These are phyloP conservation scores for Punctularia strigosozonata DNA, from an alignment of 768 basidiomycete genomes.

Conservation along the genomic window DNA sequence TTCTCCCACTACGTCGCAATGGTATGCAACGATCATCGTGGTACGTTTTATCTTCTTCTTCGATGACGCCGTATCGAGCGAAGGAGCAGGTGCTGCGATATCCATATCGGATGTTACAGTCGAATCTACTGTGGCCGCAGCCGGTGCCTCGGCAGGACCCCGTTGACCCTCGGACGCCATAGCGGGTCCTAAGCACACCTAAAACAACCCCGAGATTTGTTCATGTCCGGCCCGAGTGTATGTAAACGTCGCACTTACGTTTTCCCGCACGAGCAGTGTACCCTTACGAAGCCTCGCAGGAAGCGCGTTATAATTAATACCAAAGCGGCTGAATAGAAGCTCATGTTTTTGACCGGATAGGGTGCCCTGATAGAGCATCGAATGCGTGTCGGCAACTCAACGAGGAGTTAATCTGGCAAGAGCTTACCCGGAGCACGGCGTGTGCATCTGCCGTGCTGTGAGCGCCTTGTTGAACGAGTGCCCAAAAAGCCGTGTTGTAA, in stretches of 20 bases:
- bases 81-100: conserved; percentile 8
- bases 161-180: background rate
- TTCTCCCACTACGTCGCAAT: conserved; percentile 78
- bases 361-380: conserved; percentile 50
- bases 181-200: background rate
- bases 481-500: conserved; percentile 96
- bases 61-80: conserved; percentile 5
- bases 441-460: conserved; percentile 75
- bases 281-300: conserved; percentile 73
- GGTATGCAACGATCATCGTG: conserved; percentile 45
- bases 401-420: background rate
- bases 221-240: background rate
- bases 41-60: conserved; percentile 23
- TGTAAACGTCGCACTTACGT: conserved; percentile 21
- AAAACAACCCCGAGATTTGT: background rate
- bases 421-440: conserved; percentile 57
- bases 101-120: conserved; percentile 6
- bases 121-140: background rate
- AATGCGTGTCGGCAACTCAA: background rate
- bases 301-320: conserved; percentile 79
- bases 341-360: conserved; percentile 87
- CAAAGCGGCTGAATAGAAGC: conserved; percentile 71
- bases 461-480: conserved; percentile 75
- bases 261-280: conserved; percentile 64
- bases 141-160: background rate